These are phyloP conservation scores for Fusarium transvaalense DNA, from an alignment of 2,329 filamentous ascomycete genomes.

Conservation along the genomic window DNA sequence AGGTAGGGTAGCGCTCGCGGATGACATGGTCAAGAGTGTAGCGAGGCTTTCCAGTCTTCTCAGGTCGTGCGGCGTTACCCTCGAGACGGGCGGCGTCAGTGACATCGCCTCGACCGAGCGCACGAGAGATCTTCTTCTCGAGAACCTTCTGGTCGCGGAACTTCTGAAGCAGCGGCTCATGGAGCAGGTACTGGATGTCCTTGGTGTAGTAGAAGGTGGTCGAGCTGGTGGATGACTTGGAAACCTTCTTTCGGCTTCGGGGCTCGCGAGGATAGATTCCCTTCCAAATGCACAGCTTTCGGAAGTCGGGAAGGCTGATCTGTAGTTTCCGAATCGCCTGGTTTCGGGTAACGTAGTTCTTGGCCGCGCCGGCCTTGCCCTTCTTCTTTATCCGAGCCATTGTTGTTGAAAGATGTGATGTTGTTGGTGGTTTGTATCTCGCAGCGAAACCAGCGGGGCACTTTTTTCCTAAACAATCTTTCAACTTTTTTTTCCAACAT, in stretches of 20 bases:
- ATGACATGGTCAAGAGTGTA: constrained; percentile 97
- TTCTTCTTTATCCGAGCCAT: constrained; percentile 92
- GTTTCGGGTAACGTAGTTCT: constrained; percentile 98
- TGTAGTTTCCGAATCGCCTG: constrained; percentile 98
- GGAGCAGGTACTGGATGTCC: constrained; percentile 97
- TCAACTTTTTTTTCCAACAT: constrained; percentile 50
- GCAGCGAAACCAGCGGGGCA: constrained; percentile 52
- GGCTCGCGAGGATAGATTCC: constrained; percentile 98
- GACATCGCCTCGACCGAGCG: constrained; percentile 91
- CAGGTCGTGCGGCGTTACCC: constrained; percentile 84
- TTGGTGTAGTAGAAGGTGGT: constrained; percentile 95
- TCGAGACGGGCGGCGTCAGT: constrained; percentile 89
- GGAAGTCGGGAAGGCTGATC: constrained; percentile 96
- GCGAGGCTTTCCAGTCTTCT: constrained; percentile 89
- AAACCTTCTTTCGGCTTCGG: constrained; percentile 95
- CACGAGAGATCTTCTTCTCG: constrained; percentile 96
- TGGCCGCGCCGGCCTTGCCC: constrained; percentile 90
- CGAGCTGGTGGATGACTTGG: constrained; percentile 87
- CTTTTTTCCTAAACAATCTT: constrained; percentile 48
- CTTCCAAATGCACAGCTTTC: constrained; percentile 99
- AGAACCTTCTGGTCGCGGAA: constrained; percentile 98
- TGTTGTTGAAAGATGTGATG: constrained; percentile 40
- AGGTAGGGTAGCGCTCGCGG: constrained; percentile 97
- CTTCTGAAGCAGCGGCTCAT: constrained; percentile 92
- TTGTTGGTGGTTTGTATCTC: constrained; percentile 38